Base-by-base conservation (phyloP, 2,329 filamentous ascomycete genomes). In the Fusarium neocosmosporiellum region DNA sequence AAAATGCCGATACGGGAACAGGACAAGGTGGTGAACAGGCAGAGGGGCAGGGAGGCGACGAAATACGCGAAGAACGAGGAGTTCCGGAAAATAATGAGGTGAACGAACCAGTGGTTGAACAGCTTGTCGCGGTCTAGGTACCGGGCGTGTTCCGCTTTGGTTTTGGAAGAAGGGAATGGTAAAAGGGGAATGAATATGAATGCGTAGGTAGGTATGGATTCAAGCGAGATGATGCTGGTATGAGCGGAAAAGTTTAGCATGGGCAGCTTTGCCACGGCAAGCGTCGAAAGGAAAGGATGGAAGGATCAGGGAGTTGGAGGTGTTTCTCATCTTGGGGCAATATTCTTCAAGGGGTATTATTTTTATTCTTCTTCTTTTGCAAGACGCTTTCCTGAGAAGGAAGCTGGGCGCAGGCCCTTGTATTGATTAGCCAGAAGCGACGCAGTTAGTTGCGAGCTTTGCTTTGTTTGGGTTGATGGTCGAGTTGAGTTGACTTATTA, bases 381-480 rank as follows among this genome's bases (percentile, higher is more conserved):
- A 66, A 76, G 65, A 75, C 62, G 43, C 58, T 68, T 62, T 55
- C 66, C 54, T 39, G 54, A 73, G 61, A 75, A 63, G 67, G 70
- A 67, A 75, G 67, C 41, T 31, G 74, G 69, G 75, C 72, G 61
- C 71, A 77, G 69, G 69, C 72, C 74, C 65, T 70, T 69, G 50
- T 70, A 39, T 72, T 68, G 29, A 48, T 73, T 63, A 67, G 37
- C 58, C 36, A 63, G 59, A 63, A 57, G 54, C 57, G 60, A 60
- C 20, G 53, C 54, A 66, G 20, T 24, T 14, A 34, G 36, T 63
- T 61, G 62, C 62, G 60, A 55, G 31, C 37, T 73, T 58, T 34
- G 36, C 36, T 73, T 59, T 27, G 34, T 61, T 54, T 48, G 11
- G 36, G 22, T 63, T 60, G 31, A 55, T 34, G 22, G 22, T 54